Evolutionary conservation across 805 yeast species (phyloP).

Genomic region (Nakazawaea anatomiae): DNA sequence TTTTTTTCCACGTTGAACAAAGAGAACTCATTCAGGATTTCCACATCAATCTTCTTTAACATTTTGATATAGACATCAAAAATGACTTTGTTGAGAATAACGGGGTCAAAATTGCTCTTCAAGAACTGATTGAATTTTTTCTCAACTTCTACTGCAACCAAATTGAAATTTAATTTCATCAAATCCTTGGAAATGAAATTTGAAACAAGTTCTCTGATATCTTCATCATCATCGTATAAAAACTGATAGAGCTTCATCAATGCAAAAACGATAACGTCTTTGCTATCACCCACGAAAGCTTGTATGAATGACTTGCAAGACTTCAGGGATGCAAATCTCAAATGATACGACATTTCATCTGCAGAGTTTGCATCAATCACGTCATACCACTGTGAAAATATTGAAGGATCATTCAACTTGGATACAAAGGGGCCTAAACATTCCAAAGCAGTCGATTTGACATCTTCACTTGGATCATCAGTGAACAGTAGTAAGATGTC

Average conservation of each 20-base stretch:
- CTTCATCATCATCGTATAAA: constrained; percentile 64
- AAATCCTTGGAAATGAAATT: constrained; percentile 29
- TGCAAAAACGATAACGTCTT: constrained; percentile 4
- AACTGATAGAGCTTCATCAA: constrained; percentile 26
- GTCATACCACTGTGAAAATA: constrained; percentile 21
- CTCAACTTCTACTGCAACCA: constrained; percentile 30
- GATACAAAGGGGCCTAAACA: constrained; percentile 41
- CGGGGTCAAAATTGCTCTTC: not conserved
- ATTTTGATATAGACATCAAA: constrained; percentile 4
- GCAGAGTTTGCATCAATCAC: constrained; percentile 38
- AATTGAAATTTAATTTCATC: constrained; percentile 10
- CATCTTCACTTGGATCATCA: constrained; percentile 34
- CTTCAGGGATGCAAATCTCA: constrained; percentile 38
- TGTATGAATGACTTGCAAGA: constrained; percentile 31
- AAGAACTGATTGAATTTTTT: constrained; percentile 16
- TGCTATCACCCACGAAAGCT: constrained; percentile 5
- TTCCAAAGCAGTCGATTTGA: constrained; percentile 44
- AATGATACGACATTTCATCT: constrained; percentile 41
- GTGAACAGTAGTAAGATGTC: constrained; percentile 23
- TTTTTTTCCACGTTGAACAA: constrained; percentile 64
- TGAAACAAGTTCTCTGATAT: constrained; percentile 45
- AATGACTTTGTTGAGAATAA: not conserved
- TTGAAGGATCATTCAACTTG: constrained; percentile 6
- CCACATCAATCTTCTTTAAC: constrained; percentile 6
- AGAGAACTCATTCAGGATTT: constrained; percentile 16